phyloP scores from a whole-genome alignment of 805 yeast species.

The Ogataea chonburiensis region DNA sequence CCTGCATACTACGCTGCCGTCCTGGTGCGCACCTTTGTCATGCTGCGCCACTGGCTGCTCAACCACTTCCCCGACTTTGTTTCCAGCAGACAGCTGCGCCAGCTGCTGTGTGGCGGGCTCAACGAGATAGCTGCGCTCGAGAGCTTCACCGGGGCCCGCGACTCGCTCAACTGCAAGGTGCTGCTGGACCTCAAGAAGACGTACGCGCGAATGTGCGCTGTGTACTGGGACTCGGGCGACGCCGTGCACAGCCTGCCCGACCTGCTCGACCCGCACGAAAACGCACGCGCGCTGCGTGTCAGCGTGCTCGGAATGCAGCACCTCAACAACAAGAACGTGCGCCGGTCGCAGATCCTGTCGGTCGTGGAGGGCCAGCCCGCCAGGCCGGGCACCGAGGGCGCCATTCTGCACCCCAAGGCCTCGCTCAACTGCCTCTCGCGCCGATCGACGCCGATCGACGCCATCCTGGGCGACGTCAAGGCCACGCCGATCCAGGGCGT shows the following conservation, averaged over 20 bases:
- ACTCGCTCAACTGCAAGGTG: slow-evolving; percentile 28
- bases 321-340: slow-evolving; percentile 37
- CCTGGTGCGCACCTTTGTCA: slow-evolving; percentile 79
- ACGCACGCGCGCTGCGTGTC: slow-evolving; percentile 33
- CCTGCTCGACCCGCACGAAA: slow-evolving; percentile 27
- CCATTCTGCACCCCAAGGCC: slow-evolving; percentile 35
- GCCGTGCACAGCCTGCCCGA: slow-evolving; percentile 23
- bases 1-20: slow-evolving; percentile 46
- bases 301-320: slow-evolving; percentile 39
- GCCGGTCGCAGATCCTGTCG: slow-evolving; percentile 42
- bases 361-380: slow-evolving; percentile 30
- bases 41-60: slow-evolving; percentile 83
- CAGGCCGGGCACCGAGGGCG: slow-evolving; percentile 16
- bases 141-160: slow-evolving; percentile 16
- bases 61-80: slow-evolving; percentile 90
- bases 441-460: slow-evolving; percentile 28
- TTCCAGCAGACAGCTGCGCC: slow-evolving; percentile 47
- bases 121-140: slow-evolving; percentile 37
- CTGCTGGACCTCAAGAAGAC: slow-evolving; percentile 35
- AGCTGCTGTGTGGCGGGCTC: slow-evolving; percentile 40
- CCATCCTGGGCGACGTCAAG: slow-evolving; percentile 30
- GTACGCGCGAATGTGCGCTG: slow-evolving; percentile 31
- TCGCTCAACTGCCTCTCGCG: slow-evolving; percentile 32
- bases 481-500: slow-evolving; percentile 36
- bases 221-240: slow-evolving; percentile 33